Conservation (phyloP, 202 grass and related monocot genomes). For the Setaria viridis region DNA sequence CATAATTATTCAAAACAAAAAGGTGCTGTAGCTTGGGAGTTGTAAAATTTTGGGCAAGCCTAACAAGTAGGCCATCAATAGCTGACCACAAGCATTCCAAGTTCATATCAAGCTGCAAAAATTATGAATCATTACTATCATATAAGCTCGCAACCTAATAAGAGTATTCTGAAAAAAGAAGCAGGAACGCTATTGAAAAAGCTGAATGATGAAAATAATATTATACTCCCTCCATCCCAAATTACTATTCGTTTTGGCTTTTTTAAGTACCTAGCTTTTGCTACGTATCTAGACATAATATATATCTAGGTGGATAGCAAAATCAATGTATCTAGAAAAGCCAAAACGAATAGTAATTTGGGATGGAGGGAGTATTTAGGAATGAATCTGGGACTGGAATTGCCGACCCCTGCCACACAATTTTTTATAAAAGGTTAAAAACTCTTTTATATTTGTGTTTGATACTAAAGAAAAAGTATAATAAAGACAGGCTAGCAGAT, state of each 20-base stretch:
- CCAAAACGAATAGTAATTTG: too few species aligned
- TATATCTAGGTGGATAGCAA: too few species aligned
- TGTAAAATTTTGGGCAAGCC: slow-evolving; percentile 61
- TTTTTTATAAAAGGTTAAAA: background rate
- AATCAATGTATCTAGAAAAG: too few species aligned
- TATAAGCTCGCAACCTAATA: slow-evolving; percentile 26
- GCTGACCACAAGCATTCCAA: slow-evolving; percentile 76
- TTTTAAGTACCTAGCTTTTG: too few species aligned
- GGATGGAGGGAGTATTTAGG: background rate
- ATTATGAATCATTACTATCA: slow-evolving; percentile 40
- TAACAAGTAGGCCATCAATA: slow-evolving; percentile 71
- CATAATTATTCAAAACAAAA: slow-evolving; percentile 98
- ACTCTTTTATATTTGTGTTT: background rate
- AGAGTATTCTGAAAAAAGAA: background rate
- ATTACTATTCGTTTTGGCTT: too few species aligned
- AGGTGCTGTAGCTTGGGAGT: slow-evolving; percentile 70
- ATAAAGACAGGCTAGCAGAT: background rate
- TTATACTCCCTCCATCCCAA: background rate
- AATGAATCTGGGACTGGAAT: slow-evolving; percentile 21
- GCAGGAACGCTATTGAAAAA: slow-evolving; percentile 28
- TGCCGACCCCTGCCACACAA: background rate
- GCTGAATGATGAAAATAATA: background rate
- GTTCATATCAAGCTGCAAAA: slow-evolving; percentile 80
- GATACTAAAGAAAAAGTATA: background rate
- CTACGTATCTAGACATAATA: too few species aligned